Evolutionary conservation across 208 protist genomes (phyloP), one percentile per base, ranked within the genome.

Genomic region (Acanthamoeba castellanii): DNA sequence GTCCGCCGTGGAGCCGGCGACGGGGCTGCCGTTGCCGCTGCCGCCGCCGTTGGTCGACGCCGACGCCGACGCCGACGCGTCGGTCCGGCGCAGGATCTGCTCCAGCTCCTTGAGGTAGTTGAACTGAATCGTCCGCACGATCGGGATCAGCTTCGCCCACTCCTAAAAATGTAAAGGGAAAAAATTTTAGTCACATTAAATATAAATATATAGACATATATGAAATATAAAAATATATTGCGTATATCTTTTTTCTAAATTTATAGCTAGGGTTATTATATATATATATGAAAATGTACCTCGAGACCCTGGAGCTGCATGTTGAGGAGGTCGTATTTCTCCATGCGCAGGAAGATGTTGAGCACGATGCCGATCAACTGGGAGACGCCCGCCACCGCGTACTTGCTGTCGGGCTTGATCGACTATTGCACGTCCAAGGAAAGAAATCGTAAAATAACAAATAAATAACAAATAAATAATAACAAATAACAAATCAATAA

Each of bases 91-190:
- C 22, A 92, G 57, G 61, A 92, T 72, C 85, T 92, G 85, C 32
- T 92, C 85, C 14, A 92, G 57, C 45, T 92, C 59, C 85, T 92
- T 92, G 30, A 92, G 57, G 32, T 92, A 92, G 57, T 92, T 92
- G 85, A 74, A 72, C 57, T 92, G 85, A 25, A 92, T 92, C n/a
- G 85, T 92, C 27, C 85, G 85, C 52, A 92, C 85, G 25, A 92
- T 92, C 11, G 85, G 85, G 25, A 92, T 42, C 34, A 92, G 55
- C 85, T 70, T 64, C 25, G 85, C 85, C 85, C 85, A 92, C 25
- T 66, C 85, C 85, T 92, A 14, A 55, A 55, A 55, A 55, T 11
- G 7, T 9, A 55, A 55, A 55, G 59, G 25, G 59, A n/a, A n/a
- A n/a, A 27, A 16, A 16, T 16, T 0, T 66, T n/a, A 16, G 25